phyloP scores from a whole-genome alignment of 257 asterid genomes.

The Parsonsia alboflavescens region DNA sequence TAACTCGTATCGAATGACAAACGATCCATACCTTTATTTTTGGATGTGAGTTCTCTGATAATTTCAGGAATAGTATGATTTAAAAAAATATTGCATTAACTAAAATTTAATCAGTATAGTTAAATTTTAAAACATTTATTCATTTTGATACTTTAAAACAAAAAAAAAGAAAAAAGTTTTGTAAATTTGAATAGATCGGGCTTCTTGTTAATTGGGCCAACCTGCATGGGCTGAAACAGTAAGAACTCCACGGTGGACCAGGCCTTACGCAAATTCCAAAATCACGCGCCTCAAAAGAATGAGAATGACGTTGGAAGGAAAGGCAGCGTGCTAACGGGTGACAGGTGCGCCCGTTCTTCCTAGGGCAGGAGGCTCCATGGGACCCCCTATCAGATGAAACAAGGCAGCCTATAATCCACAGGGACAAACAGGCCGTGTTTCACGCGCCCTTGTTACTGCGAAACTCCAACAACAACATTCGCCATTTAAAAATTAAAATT shows the following conservation, averaged over 20 bases:
- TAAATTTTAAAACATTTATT: too few relatives aligned
- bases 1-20: too few relatives aligned
- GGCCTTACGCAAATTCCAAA: slow-evolving; percentile 11
- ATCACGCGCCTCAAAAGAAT: slow-evolving; percentile 24
- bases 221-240: neutral
- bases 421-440: slow-evolving; percentile 14
- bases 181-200: neutral
- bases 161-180: too few relatives aligned
- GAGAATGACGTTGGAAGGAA: slow-evolving; percentile 15
- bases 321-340: slow-evolving; percentile 5
- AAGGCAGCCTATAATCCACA: slow-evolving; percentile 30
- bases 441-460: slow-evolving; percentile 35
- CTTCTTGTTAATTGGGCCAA: neutral
- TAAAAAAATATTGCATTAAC: too few relatives aligned
- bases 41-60: too few relatives aligned
- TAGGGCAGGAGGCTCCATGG: neutral
- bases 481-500: too few relatives aligned
- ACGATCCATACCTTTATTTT: too few relatives aligned
- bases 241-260: slow-evolving; percentile 13
- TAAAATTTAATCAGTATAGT: too few relatives aligned
- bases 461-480: slow-evolving; percentile 22
- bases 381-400: slow-evolving; percentile 12
- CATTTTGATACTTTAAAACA: too few relatives aligned
- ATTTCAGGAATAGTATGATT: too few relatives aligned
- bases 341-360: neutral